Conservation (phyloP, 805 yeast genomes). For the Yarrowia divulgata region DNA sequence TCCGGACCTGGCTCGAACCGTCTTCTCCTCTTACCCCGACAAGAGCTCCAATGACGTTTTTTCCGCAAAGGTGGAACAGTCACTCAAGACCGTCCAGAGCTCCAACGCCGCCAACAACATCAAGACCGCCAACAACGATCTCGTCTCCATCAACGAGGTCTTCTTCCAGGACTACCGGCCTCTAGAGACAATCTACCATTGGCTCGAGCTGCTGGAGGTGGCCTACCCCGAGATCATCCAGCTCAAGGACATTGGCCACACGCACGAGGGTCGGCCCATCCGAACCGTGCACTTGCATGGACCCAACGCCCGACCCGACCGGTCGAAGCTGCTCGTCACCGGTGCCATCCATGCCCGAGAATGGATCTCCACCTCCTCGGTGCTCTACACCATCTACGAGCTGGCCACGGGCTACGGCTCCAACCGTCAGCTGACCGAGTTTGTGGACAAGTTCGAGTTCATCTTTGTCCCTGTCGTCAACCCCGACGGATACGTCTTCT, state of each 20-base stretch:
- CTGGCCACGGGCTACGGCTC: slow-evolving; percentile 51
- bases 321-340: slow-evolving; percentile 73
- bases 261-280: slow-evolving; percentile 75
- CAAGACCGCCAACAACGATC: slow-evolving; percentile 13
- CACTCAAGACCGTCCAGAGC: slow-evolving; percentile 11
- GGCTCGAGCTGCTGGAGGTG: slow-evolving; percentile 68
- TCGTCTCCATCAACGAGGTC: slow-evolving; percentile 45
- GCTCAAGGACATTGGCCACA: slow-evolving; percentile 73
- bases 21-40: slow-evolving; percentile 45
- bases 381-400: slow-evolving; percentile 62
- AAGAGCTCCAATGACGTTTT: slow-evolving; percentile 14
- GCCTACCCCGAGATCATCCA: slow-evolving; percentile 69
- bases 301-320: slow-evolving; percentile 52
- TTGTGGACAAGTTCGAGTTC: slow-evolving; percentile 68
- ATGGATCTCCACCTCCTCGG: slow-evolving; percentile 81
- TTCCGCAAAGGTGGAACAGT: not conserved
- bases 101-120: not conserved
- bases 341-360: slow-evolving; percentile 92
- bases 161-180: slow-evolving; percentile 78
- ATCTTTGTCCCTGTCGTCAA: slow-evolving; percentile 82
- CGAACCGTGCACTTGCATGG: slow-evolving; percentile 65
- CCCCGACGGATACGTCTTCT: slow-evolving; percentile 88
- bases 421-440: slow-evolving; percentile 54
- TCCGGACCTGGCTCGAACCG: slow-evolving; percentile 47
- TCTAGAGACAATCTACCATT: slow-evolving; percentile 69